phyloP scores from a whole-genome alignment of 1,139 yeast genomes.

The Hemisphaericaspora subhashii region DNA sequence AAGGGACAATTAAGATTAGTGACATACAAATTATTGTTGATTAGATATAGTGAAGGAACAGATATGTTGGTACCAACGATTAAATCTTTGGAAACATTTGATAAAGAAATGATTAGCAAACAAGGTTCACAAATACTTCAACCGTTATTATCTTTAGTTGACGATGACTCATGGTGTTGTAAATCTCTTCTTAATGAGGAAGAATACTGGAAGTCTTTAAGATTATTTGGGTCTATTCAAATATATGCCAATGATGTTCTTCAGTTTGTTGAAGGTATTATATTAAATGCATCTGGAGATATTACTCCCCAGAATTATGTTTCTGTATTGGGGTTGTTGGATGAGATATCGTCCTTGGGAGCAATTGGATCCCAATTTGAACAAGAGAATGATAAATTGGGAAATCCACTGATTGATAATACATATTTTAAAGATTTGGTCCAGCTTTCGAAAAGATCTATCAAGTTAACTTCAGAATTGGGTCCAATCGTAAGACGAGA shows the following conservation, averaged over 20 bases:
- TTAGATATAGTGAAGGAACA: conserved; percentile 31
- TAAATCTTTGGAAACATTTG: conserved; percentile 26
- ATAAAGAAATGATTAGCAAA: conserved; percentile 42
- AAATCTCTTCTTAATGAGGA: conserved; percentile 42
- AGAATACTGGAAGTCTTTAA: conserved; percentile 63
- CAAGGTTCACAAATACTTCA: conserved; percentile 52
- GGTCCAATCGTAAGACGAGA: conserved; percentile 28
- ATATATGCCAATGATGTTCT: conserved; percentile 51
- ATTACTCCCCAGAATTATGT: conserved; percentile 55
- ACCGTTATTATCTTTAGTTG: conserved; percentile 54
- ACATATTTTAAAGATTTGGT: conserved; percentile 53
- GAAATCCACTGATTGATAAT: conserved; percentile 29
- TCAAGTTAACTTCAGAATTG: conserved; percentile 57
- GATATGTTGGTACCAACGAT: conserved; percentile 23
- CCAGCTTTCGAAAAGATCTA: conserved; percentile 59
- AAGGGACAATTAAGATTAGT: conserved; percentile 31
- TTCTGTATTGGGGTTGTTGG: conserved; percentile 67
- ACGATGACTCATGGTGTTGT: conserved; percentile 49
- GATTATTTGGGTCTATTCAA: conserved; percentile 58
- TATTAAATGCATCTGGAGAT: conserved; percentile 36
- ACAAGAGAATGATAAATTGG: conserved; percentile 47
- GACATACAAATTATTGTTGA: conserved; percentile 44
- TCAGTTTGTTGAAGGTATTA: conserved; percentile 46
- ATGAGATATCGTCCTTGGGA: conserved; percentile 80
- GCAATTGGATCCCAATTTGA: conserved; percentile 80